Percentiles rank a stretch among this genome's conserved stretches.
phyloP scores from a whole-genome alignment of 768 basidiomycete genomes.

The Pleurotus sapidus region DNA sequence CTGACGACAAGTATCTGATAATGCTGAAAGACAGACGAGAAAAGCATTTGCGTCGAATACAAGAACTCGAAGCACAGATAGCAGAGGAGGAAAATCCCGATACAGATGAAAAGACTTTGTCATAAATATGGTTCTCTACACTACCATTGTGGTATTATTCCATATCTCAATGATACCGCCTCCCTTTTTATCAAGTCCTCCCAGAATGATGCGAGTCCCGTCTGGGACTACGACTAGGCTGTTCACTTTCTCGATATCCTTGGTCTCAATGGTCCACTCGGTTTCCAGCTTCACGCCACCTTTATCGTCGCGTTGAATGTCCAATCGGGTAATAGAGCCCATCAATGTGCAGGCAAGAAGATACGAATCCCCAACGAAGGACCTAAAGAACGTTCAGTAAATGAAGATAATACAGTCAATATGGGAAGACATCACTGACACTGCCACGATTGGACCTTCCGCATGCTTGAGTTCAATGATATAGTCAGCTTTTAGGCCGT shows the following conservation, averaged over 20 bases:
- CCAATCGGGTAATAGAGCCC: slow-evolving; percentile 52
- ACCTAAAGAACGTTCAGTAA: slow-evolving; percentile 29
- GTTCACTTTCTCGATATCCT: slow-evolving; percentile 61
- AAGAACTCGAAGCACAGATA: slow-evolving; percentile 47
- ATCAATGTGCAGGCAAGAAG: slow-evolving; percentile 60
- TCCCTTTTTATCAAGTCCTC: slow-evolving; percentile 56
- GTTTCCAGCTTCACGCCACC: slow-evolving; percentile 38
- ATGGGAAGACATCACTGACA: slow-evolving; percentile 39
- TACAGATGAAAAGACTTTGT: not conserved
- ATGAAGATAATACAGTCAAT: not conserved
- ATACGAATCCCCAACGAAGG: slow-evolving; percentile 43
- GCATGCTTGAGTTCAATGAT: slow-evolving; percentile 50
- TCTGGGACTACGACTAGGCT: slow-evolving; percentile 40
- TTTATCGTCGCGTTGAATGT: slow-evolving; percentile 36
- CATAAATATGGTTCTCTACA: too few species aligned
- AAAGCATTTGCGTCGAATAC: slow-evolving; percentile 52
- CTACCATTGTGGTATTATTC: slow-evolving; percentile 27
- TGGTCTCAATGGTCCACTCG: slow-evolving; percentile 44
- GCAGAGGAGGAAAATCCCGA: slow-evolving; percentile 24
- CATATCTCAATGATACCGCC: slow-evolving; percentile 67
- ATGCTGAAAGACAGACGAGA: slow-evolving; percentile 58
- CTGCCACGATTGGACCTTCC: slow-evolving; percentile 70
- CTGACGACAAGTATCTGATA: slow-evolving; percentile 71
- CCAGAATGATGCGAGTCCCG: slow-evolving; percentile 50
- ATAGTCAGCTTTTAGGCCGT: slow-evolving; percentile 53